Evolutionary conservation across 768 basidiomycete genomes (phyloP).

Genomic region (Amanita inopinata): DNA sequence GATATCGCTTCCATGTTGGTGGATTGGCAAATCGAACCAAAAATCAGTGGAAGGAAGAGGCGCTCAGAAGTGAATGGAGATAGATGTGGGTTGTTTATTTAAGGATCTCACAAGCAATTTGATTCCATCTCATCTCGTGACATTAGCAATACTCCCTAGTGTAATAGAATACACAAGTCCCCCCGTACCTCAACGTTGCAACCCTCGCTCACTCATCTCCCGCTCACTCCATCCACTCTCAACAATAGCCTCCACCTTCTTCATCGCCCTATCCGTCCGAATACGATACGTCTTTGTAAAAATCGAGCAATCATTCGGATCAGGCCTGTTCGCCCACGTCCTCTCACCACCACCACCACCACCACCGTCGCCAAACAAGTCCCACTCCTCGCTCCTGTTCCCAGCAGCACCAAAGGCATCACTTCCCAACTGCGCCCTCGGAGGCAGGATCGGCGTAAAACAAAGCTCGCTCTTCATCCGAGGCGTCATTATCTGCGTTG

Average conservation of each 20-base stretch:
- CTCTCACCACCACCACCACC: slow-evolving; percentile 1
- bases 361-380: background rate
- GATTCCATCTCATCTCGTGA: too few species aligned
- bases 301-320: background rate
- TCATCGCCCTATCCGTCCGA: slow-evolving; percentile 18
- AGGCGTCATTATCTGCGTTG: slow-evolving; percentile 46
- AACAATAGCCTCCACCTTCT: slow-evolving; percentile 27
- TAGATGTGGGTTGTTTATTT: too few species aligned
- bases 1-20: slow-evolving; percentile 3
- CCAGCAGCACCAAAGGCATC: background rate
- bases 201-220: too few species aligned
- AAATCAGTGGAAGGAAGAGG: too few species aligned
- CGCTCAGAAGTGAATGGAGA: too few species aligned
- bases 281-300: slow-evolving; percentile 11
- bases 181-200: too few species aligned
- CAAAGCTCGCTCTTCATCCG: slow-evolving; percentile 46
- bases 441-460: slow-evolving; percentile 30
- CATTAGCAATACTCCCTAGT: too few species aligned
- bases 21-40: too few species aligned
- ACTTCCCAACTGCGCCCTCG: slow-evolving; percentile 3
- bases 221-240: slow-evolving; percentile 24
- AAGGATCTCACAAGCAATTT: too few species aligned
- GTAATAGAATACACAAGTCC: too few species aligned
- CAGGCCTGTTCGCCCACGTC: background rate
- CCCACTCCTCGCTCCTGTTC: slow-evolving; percentile 3